Percentiles rank a stretch among this genome's conserved stretches.
phyloP scores from a whole-genome alignment of 495 filamentous ascomycete genomes.

The Parathielavia hyrcaniae region DNA sequence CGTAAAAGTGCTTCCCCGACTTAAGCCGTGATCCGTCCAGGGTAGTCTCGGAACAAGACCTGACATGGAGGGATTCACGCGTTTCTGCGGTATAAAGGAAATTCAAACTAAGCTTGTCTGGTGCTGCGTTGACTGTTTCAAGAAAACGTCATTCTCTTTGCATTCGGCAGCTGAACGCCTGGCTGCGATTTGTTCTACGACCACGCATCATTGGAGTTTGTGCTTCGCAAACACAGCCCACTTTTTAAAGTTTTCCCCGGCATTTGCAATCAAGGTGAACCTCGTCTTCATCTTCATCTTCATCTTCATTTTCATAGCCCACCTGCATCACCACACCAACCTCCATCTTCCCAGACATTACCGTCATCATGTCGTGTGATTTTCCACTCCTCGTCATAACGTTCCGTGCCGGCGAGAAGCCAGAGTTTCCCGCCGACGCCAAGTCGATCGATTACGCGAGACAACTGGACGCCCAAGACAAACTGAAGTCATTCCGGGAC shows the following conservation, averaged over 20 bases:
- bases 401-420: conserved; percentile 18
- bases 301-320: no score
- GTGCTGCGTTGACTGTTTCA: not conserved
- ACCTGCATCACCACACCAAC: not conserved
- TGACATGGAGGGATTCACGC: conserved; percentile 7
- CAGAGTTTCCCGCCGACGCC: conserved; percentile 19
- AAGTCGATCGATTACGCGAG: conserved; percentile 20
- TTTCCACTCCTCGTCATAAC: conserved; percentile 10
- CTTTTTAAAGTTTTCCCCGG: no score
- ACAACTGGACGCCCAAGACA: conserved; percentile 60
- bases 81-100: conserved; percentile 9
- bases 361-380: conserved; percentile 3
- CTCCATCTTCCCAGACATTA: not conserved
- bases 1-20: conserved; percentile 8
- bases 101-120: not conserved
- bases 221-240: no score
- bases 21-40: not conserved
- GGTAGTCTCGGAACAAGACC: conserved; percentile 7
- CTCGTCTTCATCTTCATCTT: no score
- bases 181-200: no score
- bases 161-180: no score
- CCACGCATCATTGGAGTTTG: no score
- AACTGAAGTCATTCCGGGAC: conserved; percentile 56
- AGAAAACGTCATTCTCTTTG: not conserved
- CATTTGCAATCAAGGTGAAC: no score